Conservation (phyloP, 805 yeast genomes). For the Zygoascus flipseniorum region DNA sequence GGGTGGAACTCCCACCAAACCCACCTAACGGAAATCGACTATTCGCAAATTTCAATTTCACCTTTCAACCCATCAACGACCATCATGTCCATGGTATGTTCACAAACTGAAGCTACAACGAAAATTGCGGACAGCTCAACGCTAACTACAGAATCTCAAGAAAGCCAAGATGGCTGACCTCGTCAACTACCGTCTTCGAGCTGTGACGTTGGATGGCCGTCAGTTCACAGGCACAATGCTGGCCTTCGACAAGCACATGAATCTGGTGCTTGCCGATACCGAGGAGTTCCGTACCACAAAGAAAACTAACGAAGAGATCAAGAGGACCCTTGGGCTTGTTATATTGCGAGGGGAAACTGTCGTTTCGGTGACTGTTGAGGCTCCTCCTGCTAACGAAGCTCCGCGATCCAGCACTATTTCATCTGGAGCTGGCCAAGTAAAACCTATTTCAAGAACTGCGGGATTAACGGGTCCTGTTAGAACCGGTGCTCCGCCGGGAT, state of each 20-base stretch:
- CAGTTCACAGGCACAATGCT: slow-evolving; percentile 70
- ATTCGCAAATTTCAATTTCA: not conserved
- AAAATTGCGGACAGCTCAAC: not conserved
- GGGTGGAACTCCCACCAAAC: not conserved
- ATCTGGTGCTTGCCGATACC: slow-evolving; percentile 73
- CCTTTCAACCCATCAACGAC: not conserved
- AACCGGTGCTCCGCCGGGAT: slow-evolving; percentile 25
- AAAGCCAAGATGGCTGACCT: slow-evolving; percentile 54
- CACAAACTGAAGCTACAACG: not conserved
- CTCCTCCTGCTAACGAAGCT: slow-evolving; percentile 36
- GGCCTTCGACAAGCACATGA: slow-evolving; percentile 86
- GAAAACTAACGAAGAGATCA: slow-evolving; percentile 56
- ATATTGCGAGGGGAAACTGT: slow-evolving; percentile 85
- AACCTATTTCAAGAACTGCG: slow-evolving; percentile 28
- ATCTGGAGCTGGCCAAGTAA: slow-evolving; percentile 28
- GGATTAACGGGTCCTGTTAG: slow-evolving; percentile 21
- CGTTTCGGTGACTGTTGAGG: slow-evolving; percentile 60
- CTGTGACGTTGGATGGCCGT: slow-evolving; percentile 69
- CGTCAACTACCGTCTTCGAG: slow-evolving; percentile 62
- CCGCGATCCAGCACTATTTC: slow-evolving; percentile 23
- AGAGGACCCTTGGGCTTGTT: slow-evolving; percentile 69
- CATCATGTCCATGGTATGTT: not conserved
- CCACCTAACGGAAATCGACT: not conserved
- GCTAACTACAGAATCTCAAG: slow-evolving; percentile 25
- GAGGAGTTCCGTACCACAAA: slow-evolving; percentile 75